Evolutionary conservation across 2,329 filamentous ascomycete genomes (phyloP).

Genomic region (Pseudogymnoascus sp.): DNA sequence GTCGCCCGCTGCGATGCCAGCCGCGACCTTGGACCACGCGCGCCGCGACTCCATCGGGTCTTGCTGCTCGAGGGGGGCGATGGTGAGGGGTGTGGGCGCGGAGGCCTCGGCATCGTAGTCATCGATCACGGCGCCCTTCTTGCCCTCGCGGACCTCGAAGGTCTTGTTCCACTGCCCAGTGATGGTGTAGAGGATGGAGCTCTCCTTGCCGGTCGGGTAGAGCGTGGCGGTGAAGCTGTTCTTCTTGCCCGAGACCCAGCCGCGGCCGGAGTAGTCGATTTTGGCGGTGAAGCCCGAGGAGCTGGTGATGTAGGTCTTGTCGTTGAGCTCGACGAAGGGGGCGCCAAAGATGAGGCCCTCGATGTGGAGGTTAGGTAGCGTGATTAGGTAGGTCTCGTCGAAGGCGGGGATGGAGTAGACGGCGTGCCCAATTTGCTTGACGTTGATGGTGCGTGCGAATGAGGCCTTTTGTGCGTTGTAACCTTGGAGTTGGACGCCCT

Average conservation of each 20-base stretch:
- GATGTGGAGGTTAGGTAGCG: constrained; percentile 82
- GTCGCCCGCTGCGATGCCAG: constrained; percentile 70
- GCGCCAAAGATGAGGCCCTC: constrained; percentile 81
- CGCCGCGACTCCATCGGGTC: constrained; percentile 79
- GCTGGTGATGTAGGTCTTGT: constrained; percentile 74
- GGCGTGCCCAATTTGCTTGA: constrained; percentile 91
- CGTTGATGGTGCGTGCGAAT: constrained; percentile 85
- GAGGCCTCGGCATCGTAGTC: constrained; percentile 50
- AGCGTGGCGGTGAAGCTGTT: constrained; percentile 75
- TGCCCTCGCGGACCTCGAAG: constrained; percentile 68
- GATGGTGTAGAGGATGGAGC: constrained; percentile 68
- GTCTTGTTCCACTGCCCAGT: constrained; percentile 85
- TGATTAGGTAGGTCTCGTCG: constrained; percentile 68
- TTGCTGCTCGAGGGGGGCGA: constrained; percentile 68
- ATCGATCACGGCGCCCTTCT: constrained; percentile 45
- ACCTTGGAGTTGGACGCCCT: constrained; percentile 70
- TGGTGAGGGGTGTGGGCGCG: constrained; percentile 56
- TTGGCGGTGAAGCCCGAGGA: constrained; percentile 80
- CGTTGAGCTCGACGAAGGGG: constrained; percentile 87
- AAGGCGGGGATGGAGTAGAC: constrained; percentile 61
- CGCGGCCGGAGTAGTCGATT: constrained; percentile 88
- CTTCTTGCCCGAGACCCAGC: constrained; percentile 93
- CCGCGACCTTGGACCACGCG: constrained; percentile 80
- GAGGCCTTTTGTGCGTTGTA: constrained; percentile 97
- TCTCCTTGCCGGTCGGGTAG: constrained; percentile 61